phyloP scores from a whole-genome alignment of 768 basidiomycete species.

The Psilocybe cubensis region DNA sequence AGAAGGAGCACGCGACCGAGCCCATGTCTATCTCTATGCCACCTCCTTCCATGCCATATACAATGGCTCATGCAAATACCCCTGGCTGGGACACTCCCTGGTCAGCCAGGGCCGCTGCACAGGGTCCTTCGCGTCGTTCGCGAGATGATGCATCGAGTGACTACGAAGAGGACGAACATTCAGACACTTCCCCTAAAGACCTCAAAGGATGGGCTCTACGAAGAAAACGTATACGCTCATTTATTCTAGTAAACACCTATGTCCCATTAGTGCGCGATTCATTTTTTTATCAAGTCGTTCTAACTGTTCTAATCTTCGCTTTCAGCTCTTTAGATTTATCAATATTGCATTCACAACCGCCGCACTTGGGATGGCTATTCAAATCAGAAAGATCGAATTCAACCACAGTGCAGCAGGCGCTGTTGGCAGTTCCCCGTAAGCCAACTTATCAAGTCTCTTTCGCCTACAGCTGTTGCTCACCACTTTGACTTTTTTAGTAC shows the following conservation, averaged over 20 bases:
- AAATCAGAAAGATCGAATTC: conserved; percentile 65
- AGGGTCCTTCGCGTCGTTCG: conserved; percentile 37
- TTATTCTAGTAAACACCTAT: conserved; percentile 75
- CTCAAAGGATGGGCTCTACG: conserved; percentile 34
- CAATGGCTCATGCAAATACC: conserved; percentile 56
- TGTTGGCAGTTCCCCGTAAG: conserved; percentile 83
- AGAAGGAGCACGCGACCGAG: conserved; percentile 20
- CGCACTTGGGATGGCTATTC: conserved; percentile 79
- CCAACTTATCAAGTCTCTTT: neutral
- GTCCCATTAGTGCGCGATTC: conserved; percentile 68
- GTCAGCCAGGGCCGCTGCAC: conserved; percentile 49
- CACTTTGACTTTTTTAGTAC: conserved; percentile 45
- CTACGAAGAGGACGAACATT: conserved; percentile 30
- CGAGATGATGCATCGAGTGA: conserved; percentile 27
- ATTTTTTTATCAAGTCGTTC: neutral
- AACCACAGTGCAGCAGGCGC: conserved; percentile 60
- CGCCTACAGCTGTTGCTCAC: neutral
- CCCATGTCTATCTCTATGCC: conserved; percentile 37
- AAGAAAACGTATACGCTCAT: conserved; percentile 58
- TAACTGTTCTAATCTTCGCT: conserved; percentile 3
- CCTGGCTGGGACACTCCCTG: conserved; percentile 75
- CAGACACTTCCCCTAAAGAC: conserved; percentile 27
- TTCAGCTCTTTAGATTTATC: conserved; percentile 79
- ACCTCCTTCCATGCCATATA: conserved; percentile 46
- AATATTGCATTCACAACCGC: conserved; percentile 84